These are phyloP conservation scores for Licmophora abbreviata DNA, from an alignment of 108 stramenopile genomes.

Conservation along the genomic window DNA sequence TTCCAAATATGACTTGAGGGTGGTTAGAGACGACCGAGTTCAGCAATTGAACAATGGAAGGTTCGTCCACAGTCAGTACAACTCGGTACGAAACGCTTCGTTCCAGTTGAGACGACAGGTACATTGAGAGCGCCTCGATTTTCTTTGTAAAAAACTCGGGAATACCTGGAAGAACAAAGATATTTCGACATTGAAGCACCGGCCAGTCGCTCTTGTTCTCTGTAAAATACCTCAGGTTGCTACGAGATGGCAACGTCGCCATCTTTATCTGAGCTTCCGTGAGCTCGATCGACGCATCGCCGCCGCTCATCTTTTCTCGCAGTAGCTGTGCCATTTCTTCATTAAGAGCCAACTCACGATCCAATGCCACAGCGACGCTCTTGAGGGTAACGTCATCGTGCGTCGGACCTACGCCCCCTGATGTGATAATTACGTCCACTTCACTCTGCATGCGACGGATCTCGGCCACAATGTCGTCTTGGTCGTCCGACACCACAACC, in stretches of 20 bases:
- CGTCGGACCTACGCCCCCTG: conserved; percentile 95
- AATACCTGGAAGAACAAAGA: conserved; percentile 93
- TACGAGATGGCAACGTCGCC: conserved; percentile 65
- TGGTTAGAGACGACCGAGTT: conserved; percentile 61
- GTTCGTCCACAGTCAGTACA: conserved; percentile 58
- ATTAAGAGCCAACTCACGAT: conserved; percentile 55
- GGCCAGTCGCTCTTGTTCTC: conserved; percentile 64
- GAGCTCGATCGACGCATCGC: conserved; percentile 26
- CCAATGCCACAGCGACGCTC: conserved; percentile 76
- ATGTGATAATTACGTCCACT: conserved; percentile 87
- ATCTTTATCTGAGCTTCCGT: conserved; percentile 79
- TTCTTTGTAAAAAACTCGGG: conserved; percentile 84
- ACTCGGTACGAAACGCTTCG: conserved; percentile 56
- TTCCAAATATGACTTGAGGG: conserved; percentile 67
- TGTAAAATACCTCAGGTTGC: conserved; percentile 59
- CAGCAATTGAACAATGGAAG: conserved; percentile 53
- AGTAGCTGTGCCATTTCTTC: conserved; percentile 85
- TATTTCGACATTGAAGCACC: conserved; percentile 79
- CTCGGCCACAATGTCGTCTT: conserved; percentile 72
- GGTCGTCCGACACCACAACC: conserved; percentile 79
- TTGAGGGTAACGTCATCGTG: conserved; percentile 97
- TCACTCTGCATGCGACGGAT: conserved; percentile 49
- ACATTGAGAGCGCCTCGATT: conserved; percentile 65
- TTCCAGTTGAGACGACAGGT: conserved; percentile 49
- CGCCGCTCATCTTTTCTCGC: conserved; percentile 23